phyloP scores from a whole-genome alignment of 2,329 filamentous ascomycete genomes.

The Microsporum ferrugineum region DNA sequence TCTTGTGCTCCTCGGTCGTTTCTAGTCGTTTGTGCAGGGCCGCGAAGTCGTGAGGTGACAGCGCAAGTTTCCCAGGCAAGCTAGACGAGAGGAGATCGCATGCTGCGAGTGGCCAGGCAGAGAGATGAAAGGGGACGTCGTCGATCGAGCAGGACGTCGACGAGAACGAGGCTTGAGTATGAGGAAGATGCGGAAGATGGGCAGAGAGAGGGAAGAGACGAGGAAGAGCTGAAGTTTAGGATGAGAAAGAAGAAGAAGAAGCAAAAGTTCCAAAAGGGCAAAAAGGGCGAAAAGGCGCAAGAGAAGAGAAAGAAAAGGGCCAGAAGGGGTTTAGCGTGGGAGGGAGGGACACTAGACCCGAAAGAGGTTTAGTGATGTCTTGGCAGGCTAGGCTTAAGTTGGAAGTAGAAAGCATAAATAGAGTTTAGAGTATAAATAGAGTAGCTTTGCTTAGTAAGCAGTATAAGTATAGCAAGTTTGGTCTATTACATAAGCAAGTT shows the following conservation, averaged over 20 bases:
- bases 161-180: constrained; percentile 8
- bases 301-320: not conserved
- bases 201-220: constrained; percentile 9
- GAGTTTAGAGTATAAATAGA: not conserved
- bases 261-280: not conserved
- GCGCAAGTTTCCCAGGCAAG: not conserved
- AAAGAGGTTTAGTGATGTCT: not conserved
- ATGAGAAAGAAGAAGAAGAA: constrained; percentile 3
- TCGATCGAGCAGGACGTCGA: not conserved
- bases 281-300: not conserved
- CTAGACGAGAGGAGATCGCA: not conserved
- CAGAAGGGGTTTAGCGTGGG: not conserved
- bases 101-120: not conserved
- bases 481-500: not conserved
- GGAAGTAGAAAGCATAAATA: not conserved
- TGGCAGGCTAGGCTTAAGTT: not conserved
- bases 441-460: not conserved
- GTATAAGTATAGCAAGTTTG: not conserved
- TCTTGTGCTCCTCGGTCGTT: not conserved
- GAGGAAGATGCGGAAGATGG: constrained; percentile 4
- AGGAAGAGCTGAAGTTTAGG: not conserved
- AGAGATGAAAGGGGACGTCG: too few relatives aligned
- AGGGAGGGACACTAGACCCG: not conserved
- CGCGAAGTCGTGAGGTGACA: constrained; percentile 6
- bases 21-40: not conserved